Percentiles rank a stretch among this genome's conserved stretches.
Conservation (phyloP, 371 early-diverging fungal species). For the Capillidium rhysosporum region DNA sequence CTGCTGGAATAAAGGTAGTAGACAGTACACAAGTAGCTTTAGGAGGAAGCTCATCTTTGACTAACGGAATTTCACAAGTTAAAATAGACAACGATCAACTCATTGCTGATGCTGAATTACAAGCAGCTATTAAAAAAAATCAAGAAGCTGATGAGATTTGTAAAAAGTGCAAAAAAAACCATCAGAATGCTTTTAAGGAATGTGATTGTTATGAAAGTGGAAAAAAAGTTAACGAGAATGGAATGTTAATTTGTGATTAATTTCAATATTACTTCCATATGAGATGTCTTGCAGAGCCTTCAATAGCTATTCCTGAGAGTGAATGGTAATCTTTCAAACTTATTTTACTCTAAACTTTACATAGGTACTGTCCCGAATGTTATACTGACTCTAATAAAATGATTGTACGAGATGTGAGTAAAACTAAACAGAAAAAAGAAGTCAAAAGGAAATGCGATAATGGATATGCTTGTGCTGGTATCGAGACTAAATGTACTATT, state of each 20-base stretch:
- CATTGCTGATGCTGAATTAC: background rate
- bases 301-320: slow-evolving; percentile 17
- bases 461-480: slow-evolving; percentile 23
- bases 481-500: slow-evolving; percentile 20
- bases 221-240: slow-evolving; percentile 21
- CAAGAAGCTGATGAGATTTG: slow-evolving; percentile 13
- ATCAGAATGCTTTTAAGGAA: slow-evolving; percentile 16
- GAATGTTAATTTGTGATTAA: slow-evolving; percentile 34
- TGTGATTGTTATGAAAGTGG: slow-evolving; percentile 31
- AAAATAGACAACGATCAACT: background rate
- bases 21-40: background rate
- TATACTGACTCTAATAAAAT: slow-evolving; percentile 18
- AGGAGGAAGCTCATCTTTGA: background rate
- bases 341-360: background rate
- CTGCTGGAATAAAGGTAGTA: background rate
- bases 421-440: slow-evolving; percentile 23
- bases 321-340: slow-evolving; percentile 16
- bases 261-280: slow-evolving; percentile 31
- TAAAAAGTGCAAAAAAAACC: slow-evolving; percentile 26
- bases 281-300: slow-evolving; percentile 18
- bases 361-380: slow-evolving; percentile 28
- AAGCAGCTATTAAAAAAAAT: background rate
- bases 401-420: slow-evolving; percentile 13
- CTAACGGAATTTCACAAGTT: background rate
- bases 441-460: slow-evolving; percentile 22